Conservation (phyloP, 176 grass and related monocot genomes). For the Oryza punctata region DNA sequence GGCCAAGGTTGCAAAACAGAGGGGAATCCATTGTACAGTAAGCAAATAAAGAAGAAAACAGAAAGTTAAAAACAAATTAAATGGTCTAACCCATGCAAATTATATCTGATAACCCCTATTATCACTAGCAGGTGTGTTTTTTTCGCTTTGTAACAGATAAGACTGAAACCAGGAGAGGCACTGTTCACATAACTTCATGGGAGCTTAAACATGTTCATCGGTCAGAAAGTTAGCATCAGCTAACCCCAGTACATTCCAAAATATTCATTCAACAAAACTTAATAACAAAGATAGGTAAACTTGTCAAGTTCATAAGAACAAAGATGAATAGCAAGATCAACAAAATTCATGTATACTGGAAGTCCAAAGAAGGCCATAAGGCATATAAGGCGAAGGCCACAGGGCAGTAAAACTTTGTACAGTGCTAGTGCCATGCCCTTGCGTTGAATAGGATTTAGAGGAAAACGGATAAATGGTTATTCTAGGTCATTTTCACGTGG, state of each 20-base stretch:
- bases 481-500: too few relatives aligned
- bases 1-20: not conserved
- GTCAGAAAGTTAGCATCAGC: constrained; percentile 16
- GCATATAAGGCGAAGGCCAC: not conserved
- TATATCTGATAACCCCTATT: not conserved
- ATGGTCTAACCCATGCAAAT: constrained; percentile 9
- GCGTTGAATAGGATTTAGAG: too few relatives aligned
- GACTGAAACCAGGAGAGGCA: not conserved
- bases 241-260: not conserved
- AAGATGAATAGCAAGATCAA: constrained; percentile 11
- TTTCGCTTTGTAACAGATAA: constrained; percentile 21
- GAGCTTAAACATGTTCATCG: not conserved
- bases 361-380: constrained; percentile 7
- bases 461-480: too few relatives aligned
- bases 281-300: not conserved
- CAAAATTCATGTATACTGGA: not conserved
- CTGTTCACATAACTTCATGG: constrained; percentile 20
- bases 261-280: constrained; percentile 19
- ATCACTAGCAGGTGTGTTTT: not conserved
- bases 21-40: not conserved
- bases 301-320: not conserved
- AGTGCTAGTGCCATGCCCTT: not conserved
- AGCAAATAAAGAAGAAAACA: not conserved
- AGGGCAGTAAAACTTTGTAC: constrained; percentile 1
- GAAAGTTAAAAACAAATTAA: constrained; percentile 1